A percentile compares a stretch with the other conserved stretches of the same genome.
Conservation (phyloP, 2,329 filamentous ascomycete genomes). For the Ascochyta fabae region DNA sequence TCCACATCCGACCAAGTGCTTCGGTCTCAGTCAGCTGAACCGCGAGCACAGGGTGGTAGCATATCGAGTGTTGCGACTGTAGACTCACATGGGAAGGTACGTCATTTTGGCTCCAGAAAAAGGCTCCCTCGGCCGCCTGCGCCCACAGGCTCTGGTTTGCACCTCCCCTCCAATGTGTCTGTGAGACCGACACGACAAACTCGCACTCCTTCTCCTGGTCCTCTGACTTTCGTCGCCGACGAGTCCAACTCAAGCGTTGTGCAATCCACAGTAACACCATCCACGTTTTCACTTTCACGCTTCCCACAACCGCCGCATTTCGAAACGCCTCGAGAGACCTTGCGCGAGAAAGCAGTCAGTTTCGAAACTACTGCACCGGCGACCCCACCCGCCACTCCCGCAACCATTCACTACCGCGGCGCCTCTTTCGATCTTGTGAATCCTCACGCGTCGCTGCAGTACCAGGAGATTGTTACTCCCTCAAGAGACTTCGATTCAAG, state of each 20-base stretch:
- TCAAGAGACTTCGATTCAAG: conserved; percentile 44
- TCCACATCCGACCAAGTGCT: conserved; percentile 25
- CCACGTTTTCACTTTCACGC: conserved; percentile 44
- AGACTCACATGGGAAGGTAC: conserved; percentile 29
- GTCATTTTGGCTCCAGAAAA: conserved; percentile 45
- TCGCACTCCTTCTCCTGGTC: conserved; percentile 27
- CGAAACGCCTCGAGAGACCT: conserved; percentile 22
- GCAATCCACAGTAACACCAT: conserved; percentile 26
- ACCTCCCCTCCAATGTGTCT: conserved; percentile 20
- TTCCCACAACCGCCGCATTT: conserved; percentile 45
- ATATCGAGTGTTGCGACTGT: conserved; percentile 23
- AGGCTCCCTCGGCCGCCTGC: conserved; percentile 41
- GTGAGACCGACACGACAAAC: conserved; percentile 24
- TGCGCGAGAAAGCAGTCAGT: conserved; percentile 22
- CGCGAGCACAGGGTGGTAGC: conserved; percentile 24
- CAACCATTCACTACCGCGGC: conserved; percentile 48
- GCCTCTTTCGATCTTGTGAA: conserved; percentile 51
- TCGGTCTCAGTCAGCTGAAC: conserved; percentile 41
- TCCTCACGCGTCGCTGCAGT: conserved; percentile 45
- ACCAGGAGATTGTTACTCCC: conserved; percentile 48
- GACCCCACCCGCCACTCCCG: conserved; percentile 48
- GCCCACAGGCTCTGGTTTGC: conserved; percentile 16
- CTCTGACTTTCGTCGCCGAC: conserved; percentile 31
- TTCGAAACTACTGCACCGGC: conserved; percentile 38
- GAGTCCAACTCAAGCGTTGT: conserved; percentile 20